phyloP scores from a whole-genome alignment of 2,329 filamentous ascomycete genomes.

The Helicocarpus griseus region DNA sequence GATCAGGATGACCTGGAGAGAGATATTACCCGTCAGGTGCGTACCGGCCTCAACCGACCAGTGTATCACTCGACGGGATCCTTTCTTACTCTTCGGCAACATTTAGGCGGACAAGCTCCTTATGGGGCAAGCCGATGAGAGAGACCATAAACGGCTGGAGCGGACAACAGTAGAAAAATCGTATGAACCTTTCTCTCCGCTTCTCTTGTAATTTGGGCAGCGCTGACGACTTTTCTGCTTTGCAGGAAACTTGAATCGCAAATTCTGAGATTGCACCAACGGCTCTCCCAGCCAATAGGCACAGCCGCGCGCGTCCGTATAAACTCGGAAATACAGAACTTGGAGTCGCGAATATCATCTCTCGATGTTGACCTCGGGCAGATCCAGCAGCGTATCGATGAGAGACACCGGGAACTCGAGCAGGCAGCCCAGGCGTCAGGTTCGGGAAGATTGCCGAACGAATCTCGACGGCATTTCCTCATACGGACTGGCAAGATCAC shows the following conservation, averaged over 20 bases:
- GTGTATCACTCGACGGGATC: not conserved
- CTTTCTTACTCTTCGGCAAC: not conserved
- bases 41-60: not conserved
- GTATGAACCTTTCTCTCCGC: conserved; percentile 16
- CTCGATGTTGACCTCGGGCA: conserved; percentile 66
- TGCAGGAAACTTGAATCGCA: conserved; percentile 53
- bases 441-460: conserved; percentile 56
- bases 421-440: conserved; percentile 36
- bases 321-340: conserved; percentile 50
- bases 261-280: conserved; percentile 49
- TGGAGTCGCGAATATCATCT: conserved; percentile 54
- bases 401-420: conserved; percentile 53
- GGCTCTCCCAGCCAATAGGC: conserved; percentile 46
- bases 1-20: conserved; percentile 86
- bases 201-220: not conserved
- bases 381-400: conserved; percentile 70
- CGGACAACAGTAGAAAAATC: conserved; percentile 44
- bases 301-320: conserved; percentile 39
- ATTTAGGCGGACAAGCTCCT: conserved; percentile 49
- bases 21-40: conserved; percentile 59
- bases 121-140: conserved; percentile 52
- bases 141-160: conserved; percentile 53
- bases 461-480: conserved; percentile 78
- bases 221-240: not conserved
- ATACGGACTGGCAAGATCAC: conserved; percentile 97